These are phyloP conservation scores for Thraustochytrium striatum DNA, from an alignment of 352 stramenopile species.

Conservation along the genomic window DNA sequence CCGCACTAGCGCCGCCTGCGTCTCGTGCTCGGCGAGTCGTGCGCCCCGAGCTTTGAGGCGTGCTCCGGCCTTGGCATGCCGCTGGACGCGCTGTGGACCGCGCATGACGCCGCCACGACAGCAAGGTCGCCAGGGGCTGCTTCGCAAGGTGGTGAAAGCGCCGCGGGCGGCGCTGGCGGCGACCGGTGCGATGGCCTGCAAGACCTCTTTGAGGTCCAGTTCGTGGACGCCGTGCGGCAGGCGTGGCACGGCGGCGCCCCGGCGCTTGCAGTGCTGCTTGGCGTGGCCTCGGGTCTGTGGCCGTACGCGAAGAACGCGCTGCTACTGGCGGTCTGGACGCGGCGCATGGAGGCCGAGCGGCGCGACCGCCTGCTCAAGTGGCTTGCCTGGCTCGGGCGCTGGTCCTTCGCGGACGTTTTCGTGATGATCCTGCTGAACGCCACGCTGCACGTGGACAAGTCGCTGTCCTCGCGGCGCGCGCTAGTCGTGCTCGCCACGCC, in stretches of 20 bases:
- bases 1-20: neutral
- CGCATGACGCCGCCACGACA: neutral
- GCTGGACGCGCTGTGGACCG: neutral
- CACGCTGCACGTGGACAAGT: conserved; percentile 26
- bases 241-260: neutral
- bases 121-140: neutral
- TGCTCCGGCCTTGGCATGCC: neutral
- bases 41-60: neutral
- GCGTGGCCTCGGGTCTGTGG: conserved; percentile 4
- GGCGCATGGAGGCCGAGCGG: neutral
- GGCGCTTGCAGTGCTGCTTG: neutral
- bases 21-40: neutral
- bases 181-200: neutral
- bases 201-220: conserved; percentile 11
- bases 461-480: neutral
- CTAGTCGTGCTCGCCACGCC: conserved; percentile 3
- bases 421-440: conserved; percentile 42
- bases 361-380: neutral
- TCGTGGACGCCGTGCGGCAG: conserved; percentile 18
- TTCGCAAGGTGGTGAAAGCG: neutral
- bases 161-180: neutral
- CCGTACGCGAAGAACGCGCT: conserved; percentile 38
- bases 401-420: conserved; percentile 38
- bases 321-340: neutral
- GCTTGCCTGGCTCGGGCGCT: conserved; percentile 3